phyloP scores from a whole-genome alignment of 371 early-diverging fungal species.

The Rhizomucor pusillus region DNA sequence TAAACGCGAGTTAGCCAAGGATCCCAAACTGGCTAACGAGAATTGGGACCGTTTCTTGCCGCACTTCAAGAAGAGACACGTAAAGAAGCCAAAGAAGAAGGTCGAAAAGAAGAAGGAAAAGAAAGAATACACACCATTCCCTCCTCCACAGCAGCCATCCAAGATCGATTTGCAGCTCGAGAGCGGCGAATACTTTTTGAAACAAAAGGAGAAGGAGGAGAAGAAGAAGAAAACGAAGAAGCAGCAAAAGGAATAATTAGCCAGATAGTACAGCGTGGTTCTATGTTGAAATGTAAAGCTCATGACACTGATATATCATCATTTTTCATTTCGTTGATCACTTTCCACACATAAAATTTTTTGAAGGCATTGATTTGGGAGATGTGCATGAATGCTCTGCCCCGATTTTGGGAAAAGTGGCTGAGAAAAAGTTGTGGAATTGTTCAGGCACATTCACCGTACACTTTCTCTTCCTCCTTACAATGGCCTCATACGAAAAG shows the following conservation, averaged over 20 bases:
- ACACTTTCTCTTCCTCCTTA: background rate
- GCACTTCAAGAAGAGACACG: conserved; percentile 73
- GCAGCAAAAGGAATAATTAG: background rate
- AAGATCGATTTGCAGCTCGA: conserved; percentile 94
- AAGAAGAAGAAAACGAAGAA: background rate
- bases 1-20: conserved; percentile 96
- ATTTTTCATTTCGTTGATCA: no score
- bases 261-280: no score
- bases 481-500: conserved; percentile 27
- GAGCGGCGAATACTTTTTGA: conserved; percentile 94
- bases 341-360: no score
- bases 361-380: no score
- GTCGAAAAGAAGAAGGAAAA: conserved; percentile 13
- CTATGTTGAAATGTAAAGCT: no score
- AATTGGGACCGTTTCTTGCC: conserved; percentile 99
- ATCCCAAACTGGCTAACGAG: conserved; percentile 92
- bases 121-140: conserved; percentile 25
- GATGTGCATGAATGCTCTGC: no score
- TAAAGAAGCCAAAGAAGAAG: conserved; percentile 20
- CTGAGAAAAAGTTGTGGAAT: no score
- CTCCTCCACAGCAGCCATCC: conserved; percentile 68
- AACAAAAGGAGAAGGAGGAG: conserved; percentile 10
- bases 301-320: no score
- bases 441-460: no score
- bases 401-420: no score